phyloP scores from a whole-genome alignment of 257 asterid genomes.

The Ilex aquifolium region DNA sequence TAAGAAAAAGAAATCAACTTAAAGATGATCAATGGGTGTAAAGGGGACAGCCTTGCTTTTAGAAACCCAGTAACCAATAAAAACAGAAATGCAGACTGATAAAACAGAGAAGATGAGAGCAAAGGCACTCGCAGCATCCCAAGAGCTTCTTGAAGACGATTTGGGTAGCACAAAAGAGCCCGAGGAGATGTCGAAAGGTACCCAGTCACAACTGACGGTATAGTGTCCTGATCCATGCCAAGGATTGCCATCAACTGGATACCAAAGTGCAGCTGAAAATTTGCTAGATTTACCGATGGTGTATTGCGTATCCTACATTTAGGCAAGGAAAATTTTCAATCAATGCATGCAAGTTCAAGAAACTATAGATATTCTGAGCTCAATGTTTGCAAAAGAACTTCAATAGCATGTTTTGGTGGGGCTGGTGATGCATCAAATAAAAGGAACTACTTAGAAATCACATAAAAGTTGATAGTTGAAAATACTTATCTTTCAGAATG shows the following conservation, averaged over 20 bases:
- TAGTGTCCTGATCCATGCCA: conserved; percentile 83
- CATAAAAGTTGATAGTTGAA: too few species aligned
- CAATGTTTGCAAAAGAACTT: neutral
- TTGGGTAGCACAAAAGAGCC: conserved; percentile 31
- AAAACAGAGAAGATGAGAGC: conserved; percentile 63
- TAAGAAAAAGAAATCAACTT: neutral
- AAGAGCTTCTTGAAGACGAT: conserved; percentile 39
- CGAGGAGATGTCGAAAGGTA: conserved; percentile 42
- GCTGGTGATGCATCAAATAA: too few species aligned
- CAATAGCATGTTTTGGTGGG: too few species aligned
- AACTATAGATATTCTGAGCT: too few species aligned
- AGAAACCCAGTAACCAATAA: conserved; percentile 54
- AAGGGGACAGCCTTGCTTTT: conserved; percentile 40
- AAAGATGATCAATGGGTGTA: conserved; percentile 50
- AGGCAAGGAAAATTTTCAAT: neutral
- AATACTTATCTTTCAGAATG: too few species aligned
- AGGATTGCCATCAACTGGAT: conserved; percentile 57
- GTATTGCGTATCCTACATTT: conserved; percentile 69
- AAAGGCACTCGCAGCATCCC: conserved; percentile 79
- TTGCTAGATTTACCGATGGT: conserved; percentile 61
- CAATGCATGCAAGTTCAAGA: neutral
- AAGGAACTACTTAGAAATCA: neutral
- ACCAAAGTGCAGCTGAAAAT: conserved; percentile 75
- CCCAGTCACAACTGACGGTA: conserved; percentile 71
- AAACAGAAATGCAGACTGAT: conserved; percentile 55